phyloP scores from a whole-genome alignment of 2,329 filamentous ascomycete species.

The Pestalotiopsis sp. region DNA sequence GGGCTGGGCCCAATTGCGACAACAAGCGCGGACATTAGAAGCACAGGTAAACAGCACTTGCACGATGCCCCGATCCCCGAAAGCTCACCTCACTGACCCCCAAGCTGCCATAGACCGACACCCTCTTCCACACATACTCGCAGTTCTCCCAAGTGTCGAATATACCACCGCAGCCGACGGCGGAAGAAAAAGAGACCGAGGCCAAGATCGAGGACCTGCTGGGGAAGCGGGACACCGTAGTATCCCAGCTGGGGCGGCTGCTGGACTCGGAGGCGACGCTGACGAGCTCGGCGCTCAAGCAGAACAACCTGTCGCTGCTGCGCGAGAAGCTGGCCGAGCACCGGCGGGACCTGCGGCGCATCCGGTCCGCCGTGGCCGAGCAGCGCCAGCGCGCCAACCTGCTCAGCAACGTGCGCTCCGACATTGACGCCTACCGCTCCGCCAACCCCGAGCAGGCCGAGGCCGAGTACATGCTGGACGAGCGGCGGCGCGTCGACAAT shows the following conservation, averaged over 20 bases:
- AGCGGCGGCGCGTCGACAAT: slow-evolving; percentile 83
- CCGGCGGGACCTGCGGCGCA: slow-evolving; percentile 76
- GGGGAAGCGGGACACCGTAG: slow-evolving; percentile 79
- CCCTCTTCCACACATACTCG: slow-evolving; percentile 81
- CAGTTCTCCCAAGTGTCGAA: slow-evolving; percentile 83
- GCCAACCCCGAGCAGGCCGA: slow-evolving; percentile 82
- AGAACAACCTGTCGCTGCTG: slow-evolving; percentile 91
- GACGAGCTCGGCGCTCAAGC: slow-evolving; percentile 91
- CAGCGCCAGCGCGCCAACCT: slow-evolving; percentile 88
- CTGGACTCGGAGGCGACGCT: slow-evolving; percentile 90
- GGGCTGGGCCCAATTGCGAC: slow-evolving; percentile 92
- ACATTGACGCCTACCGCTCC: slow-evolving; percentile 87
- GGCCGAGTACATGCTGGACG: slow-evolving; percentile 96
- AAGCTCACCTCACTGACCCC: not conserved
- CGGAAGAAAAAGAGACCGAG: slow-evolving; percentile 82
- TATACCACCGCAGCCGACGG: slow-evolving; percentile 80
- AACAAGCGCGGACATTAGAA: slow-evolving; percentile 87
- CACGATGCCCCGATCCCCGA: no score
- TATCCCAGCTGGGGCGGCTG: slow-evolving; percentile 82
- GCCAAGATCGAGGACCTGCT: slow-evolving; percentile 82
- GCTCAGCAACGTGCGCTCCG: slow-evolving; percentile 84
- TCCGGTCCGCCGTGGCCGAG: slow-evolving; percentile 74
- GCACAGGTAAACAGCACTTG: slow-evolving; percentile 68
- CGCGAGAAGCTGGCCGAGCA: slow-evolving; percentile 89
- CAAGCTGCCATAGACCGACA: slow-evolving; percentile 69